Evolutionary conservation across 2,329 filamentous ascomycete species (phyloP).

Genomic region (Penicillium thymicola): DNA sequence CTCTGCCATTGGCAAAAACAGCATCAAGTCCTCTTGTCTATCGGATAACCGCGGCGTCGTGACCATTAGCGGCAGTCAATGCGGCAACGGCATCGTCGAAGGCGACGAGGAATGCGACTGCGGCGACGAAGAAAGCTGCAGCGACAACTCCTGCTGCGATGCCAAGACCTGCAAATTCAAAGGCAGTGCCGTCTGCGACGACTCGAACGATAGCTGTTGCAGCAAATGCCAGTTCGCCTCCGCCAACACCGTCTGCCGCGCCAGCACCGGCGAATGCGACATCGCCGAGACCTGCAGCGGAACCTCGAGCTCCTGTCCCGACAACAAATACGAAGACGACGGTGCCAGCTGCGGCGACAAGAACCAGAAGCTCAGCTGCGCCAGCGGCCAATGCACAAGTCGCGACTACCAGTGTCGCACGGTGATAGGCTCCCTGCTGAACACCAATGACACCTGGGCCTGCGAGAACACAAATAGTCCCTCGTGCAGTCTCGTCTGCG

Average conservation of each 20-base stretch:
- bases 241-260: constrained; percentile 71
- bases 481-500: constrained; percentile 74
- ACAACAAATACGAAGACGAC: constrained; percentile 66
- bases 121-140: constrained; percentile 71
- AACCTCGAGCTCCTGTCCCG: constrained; percentile 67
- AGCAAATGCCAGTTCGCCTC: constrained; percentile 44
- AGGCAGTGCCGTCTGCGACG: constrained; percentile 68
- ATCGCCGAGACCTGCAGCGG: constrained; percentile 81
- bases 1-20: constrained; percentile 72
- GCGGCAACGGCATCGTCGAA: constrained; percentile 97
- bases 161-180: constrained; percentile 82
- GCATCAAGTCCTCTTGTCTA: constrained; percentile 72
- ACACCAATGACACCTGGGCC: constrained; percentile 73
- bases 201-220: constrained; percentile 50
- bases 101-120: constrained; percentile 94
- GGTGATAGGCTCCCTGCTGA: constrained; percentile 71
- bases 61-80: constrained; percentile 78
- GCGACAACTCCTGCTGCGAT: constrained; percentile 77
- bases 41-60: constrained; percentile 80
- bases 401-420: constrained; percentile 85
- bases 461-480: constrained; percentile 58
- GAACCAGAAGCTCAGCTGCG: constrained; percentile 64
- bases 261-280: constrained; percentile 77
- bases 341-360: constrained; percentile 66
- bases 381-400: constrained; percentile 91